Base-by-base conservation (phyloP, 1,284 basidiomycete genomes). In the Neotropicomus parvogracilis region DNA sequence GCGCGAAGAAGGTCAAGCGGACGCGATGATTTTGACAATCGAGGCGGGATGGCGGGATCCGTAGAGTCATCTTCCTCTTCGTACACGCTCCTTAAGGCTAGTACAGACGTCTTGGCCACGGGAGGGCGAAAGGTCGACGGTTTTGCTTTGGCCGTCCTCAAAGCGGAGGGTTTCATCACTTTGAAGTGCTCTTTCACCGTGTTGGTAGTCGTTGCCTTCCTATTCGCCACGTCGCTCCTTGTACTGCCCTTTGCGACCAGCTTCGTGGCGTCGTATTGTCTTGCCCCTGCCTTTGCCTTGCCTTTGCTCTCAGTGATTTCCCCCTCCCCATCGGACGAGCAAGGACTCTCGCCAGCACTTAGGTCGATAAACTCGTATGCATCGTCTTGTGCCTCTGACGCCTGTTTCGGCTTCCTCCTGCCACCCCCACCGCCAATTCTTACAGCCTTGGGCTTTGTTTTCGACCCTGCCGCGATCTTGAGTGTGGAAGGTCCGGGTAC, bases 361-460 rank as follows among this genome's bases (percentile, higher is more conserved):
- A 67, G 26, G 42, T 64, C 49, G 24, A 64, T 43, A 27, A 31
- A 53, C 39, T 67, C 65, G 21, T 67, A 64, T 13, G 46, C 64
- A 12, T 63, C 64, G n/a, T 67, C 52, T 45, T 66, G 64, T 4
- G 52, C 59, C 40, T 66, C 59, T 19, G 63, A 54, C 2, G 29
- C 49, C 4, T 61, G 57, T 34, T 55, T 65, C 26, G 50, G 48
- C 21, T 60, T 65, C 49, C 54, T 58, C 37, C 55, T 53, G 20
- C 54, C 9, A 29, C 53, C 16, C 0, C 44, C 46, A 0, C 35
- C 39, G n/a, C 50, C 52, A 20, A 16, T 13, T 31, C 47, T 44
- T 6, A 29, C 28, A 19, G 8, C 7, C 20, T 48, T 60, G 14
- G 27, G 17, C 17, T 27, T 61, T 20, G 14, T 3, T 19, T 54